These are phyloP conservation scores for Xylariales sp. DNA, from an alignment of 2,329 filamentous ascomycete genomes.

Conservation along the genomic window DNA sequence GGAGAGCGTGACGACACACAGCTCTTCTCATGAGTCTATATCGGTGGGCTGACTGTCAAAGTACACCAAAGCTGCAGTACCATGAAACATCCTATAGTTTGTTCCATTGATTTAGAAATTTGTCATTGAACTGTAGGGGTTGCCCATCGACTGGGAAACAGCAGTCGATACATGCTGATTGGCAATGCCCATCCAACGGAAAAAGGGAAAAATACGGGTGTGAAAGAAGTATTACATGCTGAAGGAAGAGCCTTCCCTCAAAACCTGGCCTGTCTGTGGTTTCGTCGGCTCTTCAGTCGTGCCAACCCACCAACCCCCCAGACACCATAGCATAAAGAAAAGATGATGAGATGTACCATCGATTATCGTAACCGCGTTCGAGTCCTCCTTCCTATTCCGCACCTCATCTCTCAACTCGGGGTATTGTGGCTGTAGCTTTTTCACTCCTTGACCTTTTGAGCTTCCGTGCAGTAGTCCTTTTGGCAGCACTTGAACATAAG, in stretches of 20 bases:
- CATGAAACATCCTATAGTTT: too few species aligned
- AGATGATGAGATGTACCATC: conserved; percentile 19
- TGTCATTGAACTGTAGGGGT: too few species aligned
- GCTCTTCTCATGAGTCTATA: too few species aligned
- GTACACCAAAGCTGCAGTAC: too few species aligned
- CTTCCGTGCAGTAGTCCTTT: conserved; percentile 11
- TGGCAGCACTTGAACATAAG: conserved; percentile 15
- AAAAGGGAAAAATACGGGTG: conserved; percentile 31
- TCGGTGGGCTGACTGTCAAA: too few species aligned
- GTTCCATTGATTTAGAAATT: too few species aligned
- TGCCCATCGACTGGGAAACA: too few species aligned
- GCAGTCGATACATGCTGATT: too few species aligned
- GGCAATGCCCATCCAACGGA: too few species aligned
- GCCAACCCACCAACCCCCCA: conserved; percentile 3
- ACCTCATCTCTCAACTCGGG: conserved; percentile 8
- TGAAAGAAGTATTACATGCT: conserved; percentile 46
- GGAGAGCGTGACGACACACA: too few species aligned
- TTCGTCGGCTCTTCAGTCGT: conserved; percentile 18
- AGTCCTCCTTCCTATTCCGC: conserved; percentile 7
- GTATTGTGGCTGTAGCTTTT: conserved; percentile 18
- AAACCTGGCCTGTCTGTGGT: conserved; percentile 21
- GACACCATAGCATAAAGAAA: conserved; percentile 11
- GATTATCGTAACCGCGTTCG: conserved; percentile 27
- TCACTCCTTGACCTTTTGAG: conserved; percentile 15
- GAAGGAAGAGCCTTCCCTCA: conserved; percentile 25